These are phyloP conservation scores for Colletotrichum sidae DNA, from an alignment of 2,329 filamentous ascomycete genomes.

Conservation along the genomic window DNA sequence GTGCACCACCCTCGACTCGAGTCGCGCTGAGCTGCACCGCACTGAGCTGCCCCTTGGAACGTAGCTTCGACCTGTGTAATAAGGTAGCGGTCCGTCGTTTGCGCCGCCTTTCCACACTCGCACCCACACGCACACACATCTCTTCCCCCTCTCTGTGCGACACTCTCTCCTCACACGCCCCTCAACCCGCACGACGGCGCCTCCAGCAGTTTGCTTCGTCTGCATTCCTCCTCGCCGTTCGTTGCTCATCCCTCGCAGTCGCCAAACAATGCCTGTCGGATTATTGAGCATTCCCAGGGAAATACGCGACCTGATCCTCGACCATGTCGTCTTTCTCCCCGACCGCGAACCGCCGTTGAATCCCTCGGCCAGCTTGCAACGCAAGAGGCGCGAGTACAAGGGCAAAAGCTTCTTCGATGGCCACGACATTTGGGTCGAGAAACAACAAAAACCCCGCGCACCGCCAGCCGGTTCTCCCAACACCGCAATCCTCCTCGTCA, in stretches of 20 bases:
- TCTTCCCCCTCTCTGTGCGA: no score
- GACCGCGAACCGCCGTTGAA: constrained; percentile 27
- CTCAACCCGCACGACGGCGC: no score
- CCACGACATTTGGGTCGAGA: constrained; percentile 38
- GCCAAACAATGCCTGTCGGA: constrained; percentile 29
- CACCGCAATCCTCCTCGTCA: constrained; percentile 36
- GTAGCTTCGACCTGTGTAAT: no score
- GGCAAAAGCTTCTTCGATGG: constrained; percentile 36
- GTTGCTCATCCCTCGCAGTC: neutral
- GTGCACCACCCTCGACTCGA: neutral
- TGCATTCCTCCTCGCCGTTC: neutral
- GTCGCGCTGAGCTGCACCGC: neutral
- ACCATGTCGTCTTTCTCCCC: constrained; percentile 34
- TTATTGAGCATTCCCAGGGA: constrained; percentile 37
- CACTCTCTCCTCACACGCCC: no score
- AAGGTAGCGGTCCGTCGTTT: no score
- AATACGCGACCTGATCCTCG: constrained; percentile 37
- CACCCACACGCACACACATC: no score
- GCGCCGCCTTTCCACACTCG: no score
- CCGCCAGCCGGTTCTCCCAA: constrained; percentile 33
- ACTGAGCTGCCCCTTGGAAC: neutral
- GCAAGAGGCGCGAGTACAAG: constrained; percentile 37
- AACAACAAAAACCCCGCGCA: constrained; percentile 2
- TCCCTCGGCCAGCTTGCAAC: constrained; percentile 32
- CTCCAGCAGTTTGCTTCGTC: neutral